Evolutionary conservation across 2,329 filamentous ascomycete species (phyloP).

Genomic region (Aspergillus pseudotamarii): DNA sequence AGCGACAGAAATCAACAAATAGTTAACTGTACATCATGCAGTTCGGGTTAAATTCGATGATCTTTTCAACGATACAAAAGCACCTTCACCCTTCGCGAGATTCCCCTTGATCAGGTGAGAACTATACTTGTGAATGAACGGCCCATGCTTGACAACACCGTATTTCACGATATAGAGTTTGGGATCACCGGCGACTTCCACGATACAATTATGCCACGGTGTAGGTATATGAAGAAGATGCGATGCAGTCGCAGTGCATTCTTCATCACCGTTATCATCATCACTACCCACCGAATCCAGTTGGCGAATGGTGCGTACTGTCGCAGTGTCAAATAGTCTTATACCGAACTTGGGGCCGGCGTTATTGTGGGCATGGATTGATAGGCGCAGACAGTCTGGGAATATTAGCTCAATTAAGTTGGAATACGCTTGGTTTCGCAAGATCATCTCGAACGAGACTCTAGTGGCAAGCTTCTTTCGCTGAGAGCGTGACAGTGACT

Average conservation of each 20-base stretch:
- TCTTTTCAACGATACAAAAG: background rate
- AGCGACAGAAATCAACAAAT: background rate
- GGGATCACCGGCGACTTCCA: background rate
- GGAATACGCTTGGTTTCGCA: conserved; percentile 52
- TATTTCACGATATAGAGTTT: background rate
- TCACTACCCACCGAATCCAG: conserved; percentile 1
- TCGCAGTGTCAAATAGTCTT: conserved; percentile 37
- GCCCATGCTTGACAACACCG: background rate
- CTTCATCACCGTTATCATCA: background rate
- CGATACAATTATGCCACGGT: conserved; percentile 48
- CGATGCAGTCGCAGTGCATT: conserved; percentile 6
- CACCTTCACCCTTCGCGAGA: background rate
- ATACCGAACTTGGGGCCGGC: conserved; percentile 47
- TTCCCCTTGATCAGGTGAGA: background rate
- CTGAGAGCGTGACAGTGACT: conserved; percentile 32
- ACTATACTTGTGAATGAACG: background rate
- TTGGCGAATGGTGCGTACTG: conserved; percentile 29
- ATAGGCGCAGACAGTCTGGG: conserved; percentile 51
- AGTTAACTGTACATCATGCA: background rate
- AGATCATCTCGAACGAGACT: conserved; percentile 42
- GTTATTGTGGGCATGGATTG: conserved; percentile 45
- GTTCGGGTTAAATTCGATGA: no score
- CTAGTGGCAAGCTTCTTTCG: conserved; percentile 38
- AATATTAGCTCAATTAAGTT: conserved; percentile 52
- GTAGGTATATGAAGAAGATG: conserved; percentile 42